Percentiles rank a stretch among this genome's conserved stretches.
Evolutionary conservation across 257 asterid species (phyloP).

Genomic region (Nicotiana obtusifolia): DNA sequence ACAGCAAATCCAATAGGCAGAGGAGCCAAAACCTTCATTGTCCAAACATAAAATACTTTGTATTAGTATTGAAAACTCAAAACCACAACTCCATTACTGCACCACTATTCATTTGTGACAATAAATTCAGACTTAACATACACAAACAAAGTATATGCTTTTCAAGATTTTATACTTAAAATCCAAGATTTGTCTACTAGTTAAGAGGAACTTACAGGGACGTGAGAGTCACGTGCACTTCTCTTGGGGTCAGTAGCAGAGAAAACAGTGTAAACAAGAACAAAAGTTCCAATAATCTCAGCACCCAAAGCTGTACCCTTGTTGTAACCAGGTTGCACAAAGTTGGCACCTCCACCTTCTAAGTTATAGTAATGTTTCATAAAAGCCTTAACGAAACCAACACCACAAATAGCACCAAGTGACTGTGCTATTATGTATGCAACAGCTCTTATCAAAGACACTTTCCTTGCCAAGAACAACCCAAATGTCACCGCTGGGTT

Average conservation of each 20-base stretch:
- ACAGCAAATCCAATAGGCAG: conserved; percentile 10
- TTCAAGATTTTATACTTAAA: neutral
- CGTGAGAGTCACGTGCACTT: neutral
- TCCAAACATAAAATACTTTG: neutral
- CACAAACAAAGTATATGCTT: neutral
- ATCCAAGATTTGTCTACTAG: neutral
- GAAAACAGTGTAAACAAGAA: conserved; percentile 6
- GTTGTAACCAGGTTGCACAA: neutral
- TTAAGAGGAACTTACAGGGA: conserved; percentile 3
- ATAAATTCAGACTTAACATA: neutral
- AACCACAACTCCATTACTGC: neutral
- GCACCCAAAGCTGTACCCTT: conserved; percentile 7
- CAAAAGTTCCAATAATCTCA: conserved; percentile 11
- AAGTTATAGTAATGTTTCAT: neutral
- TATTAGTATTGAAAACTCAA: neutral
- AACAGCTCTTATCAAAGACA: conserved; percentile 14
- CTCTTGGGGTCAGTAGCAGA: conserved; percentile 6
- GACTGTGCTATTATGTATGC: conserved; percentile 12
- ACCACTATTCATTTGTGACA: neutral
- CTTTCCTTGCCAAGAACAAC: conserved; percentile 20
- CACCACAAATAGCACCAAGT: conserved; percentile 22
- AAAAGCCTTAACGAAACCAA: conserved; percentile 16
- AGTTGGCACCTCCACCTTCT: conserved; percentile 1
- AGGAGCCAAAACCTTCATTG: conserved; percentile 4
- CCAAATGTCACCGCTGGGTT: conserved; percentile 20